Evolutionary conservation across 192 early-diverging fungal genomes (phyloP), one percentile per base, ranked within the genome.

Genomic region (Umbelopsis sp.): DNA sequence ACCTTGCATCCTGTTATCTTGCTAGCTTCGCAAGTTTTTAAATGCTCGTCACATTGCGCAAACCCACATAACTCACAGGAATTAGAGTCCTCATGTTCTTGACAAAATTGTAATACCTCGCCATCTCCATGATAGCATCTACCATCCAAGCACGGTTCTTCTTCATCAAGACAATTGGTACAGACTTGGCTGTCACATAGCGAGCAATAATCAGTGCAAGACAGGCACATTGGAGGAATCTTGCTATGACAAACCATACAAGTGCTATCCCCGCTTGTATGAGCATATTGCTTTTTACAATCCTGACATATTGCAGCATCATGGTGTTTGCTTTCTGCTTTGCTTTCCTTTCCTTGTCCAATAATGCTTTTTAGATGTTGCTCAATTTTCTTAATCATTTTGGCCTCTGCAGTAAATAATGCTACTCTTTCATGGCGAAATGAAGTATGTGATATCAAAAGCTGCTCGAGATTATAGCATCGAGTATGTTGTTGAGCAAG

Each of bases 121-220:
- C 55, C 55, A 16, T 61, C 27, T 2, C 55, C 55, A 35, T 61
- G 55, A 12, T 61, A 61, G 55, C 55, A 61, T 15, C 55, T 22
- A 0, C 55, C 55, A 8, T 61, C 55, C 2, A 61, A n/a, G 30
- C 27, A 61, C 10, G 27, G 15, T 33, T 58, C 25, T 13, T 58
- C 20, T 1, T 33, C 23, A 27, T 58, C 53, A 33, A 15, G 27
- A 11, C 33, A 30, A 27, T 61, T 30, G 16, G 30, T 25, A 25
- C 55, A 61, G 11, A 61, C 13, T 16, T 37, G 55, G 6, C 15
- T 18, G 30, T 61, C 55, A n/a, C 55, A 61, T 25, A 33, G 13
- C 25, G 55, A 61, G 27, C 55, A 61, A n/a, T 61, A 61, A 18
- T 61, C 55, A 12, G 55, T 18, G 55, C 55, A 61, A 27, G 55